These are phyloP conservation scores for Tetragonia tetragonoides DNA, from an alignment of 148 eudicot species.

Conservation along the genomic window DNA sequence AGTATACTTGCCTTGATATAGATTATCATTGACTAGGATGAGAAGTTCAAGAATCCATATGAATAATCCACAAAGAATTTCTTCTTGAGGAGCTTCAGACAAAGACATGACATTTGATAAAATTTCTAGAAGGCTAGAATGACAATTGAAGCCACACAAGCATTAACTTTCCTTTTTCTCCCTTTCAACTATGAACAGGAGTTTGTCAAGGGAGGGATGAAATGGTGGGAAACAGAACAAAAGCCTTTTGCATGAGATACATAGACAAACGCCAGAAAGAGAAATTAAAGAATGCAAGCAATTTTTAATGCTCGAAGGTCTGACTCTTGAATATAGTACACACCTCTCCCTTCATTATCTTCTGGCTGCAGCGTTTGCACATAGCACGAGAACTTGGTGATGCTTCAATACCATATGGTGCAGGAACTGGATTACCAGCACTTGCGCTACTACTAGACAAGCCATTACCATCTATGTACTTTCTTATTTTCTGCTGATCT, in stretches of 20 bases:
- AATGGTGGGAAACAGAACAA: background rate
- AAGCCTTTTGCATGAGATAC: background rate
- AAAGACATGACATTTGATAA: background rate
- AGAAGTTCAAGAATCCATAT: background rate
- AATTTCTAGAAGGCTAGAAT: background rate
- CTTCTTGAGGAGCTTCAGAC: background rate
- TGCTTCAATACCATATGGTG: constrained; percentile 62
- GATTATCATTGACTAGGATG: background rate
- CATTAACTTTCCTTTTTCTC: background rate
- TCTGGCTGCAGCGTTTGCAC: constrained; percentile 73
- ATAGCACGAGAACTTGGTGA: constrained; percentile 81
- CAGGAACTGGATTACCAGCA: constrained; percentile 31
- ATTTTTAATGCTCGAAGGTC: background rate
- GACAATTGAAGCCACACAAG: background rate
- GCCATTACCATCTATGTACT: constrained; percentile 60
- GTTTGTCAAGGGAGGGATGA: background rate
- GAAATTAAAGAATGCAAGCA: background rate
- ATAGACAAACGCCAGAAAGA: background rate
- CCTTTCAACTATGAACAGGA: background rate
- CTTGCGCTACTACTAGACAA: constrained; percentile 20
- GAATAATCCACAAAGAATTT: background rate
- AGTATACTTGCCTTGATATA: background rate
- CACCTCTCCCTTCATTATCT: constrained; percentile 94
- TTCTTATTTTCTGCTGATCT: constrained; percentile 85
- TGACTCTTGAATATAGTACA: constrained; percentile 3